phyloP scores from a whole-genome alignment of 495 filamentous ascomycete species.

The Penicillium egyptiacum region DNA sequence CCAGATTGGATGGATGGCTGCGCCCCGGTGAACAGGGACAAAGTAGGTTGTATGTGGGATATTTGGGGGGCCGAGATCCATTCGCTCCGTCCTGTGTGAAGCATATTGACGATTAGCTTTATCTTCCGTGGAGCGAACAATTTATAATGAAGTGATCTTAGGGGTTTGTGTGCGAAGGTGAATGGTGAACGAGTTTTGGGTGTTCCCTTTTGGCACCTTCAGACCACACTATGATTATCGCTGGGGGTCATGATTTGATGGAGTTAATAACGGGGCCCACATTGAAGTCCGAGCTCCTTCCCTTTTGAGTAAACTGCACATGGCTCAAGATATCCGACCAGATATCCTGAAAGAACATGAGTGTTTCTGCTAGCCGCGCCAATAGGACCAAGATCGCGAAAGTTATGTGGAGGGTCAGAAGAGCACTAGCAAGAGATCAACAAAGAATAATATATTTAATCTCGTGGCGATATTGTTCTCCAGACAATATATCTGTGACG shows the following conservation, averaged over 20 bases:
- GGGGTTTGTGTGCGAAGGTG: background rate
- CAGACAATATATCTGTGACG: background rate
- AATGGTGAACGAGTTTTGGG: background rate
- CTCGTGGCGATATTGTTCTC: background rate
- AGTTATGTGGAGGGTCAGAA: background rate
- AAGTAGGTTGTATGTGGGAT: background rate
- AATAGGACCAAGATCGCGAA: background rate
- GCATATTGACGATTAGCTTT: background rate
- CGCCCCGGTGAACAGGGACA: background rate
- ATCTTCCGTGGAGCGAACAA: too few species aligned
- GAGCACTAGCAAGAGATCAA: background rate
- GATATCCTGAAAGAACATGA: background rate
- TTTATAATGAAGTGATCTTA: background rate
- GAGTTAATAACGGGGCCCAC: background rate
- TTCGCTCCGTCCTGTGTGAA: background rate
- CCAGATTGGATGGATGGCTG: background rate
- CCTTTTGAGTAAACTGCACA: background rate
- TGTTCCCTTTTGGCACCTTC: background rate
- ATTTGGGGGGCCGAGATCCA: background rate
- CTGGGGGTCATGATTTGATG: background rate
- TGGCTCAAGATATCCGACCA: background rate
- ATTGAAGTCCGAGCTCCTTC: background rate
- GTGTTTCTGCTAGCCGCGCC: background rate
- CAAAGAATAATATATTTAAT: background rate
- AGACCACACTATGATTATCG: background rate